Evolutionary conservation across 306 rosid genomes (phyloP), one percentile per base, ranked within the genome.

Genomic region (Cucurbita argyrosperma): DNA sequence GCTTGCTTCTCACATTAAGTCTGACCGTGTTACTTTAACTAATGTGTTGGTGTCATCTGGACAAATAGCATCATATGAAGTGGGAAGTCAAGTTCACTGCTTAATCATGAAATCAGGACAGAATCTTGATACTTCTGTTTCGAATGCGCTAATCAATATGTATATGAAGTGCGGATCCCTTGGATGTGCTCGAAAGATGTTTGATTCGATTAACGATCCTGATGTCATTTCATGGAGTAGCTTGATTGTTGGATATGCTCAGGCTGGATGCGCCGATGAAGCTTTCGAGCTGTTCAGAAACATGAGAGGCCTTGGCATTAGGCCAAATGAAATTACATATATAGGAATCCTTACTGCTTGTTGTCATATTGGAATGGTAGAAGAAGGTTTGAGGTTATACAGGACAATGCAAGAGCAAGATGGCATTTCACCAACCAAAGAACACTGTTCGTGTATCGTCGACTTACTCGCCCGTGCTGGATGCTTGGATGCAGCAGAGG

Each of bases 211-310:
- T 56, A 81, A 77, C 56, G 76, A 64, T 78, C 89, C 85, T 0
- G 82, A 91, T 78, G 64, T 87, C 59, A 84, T 91, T 80, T 87
- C 90, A n/a, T 91, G 96, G 97, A 91, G 92, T 87, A 88, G 90
- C 80, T 85, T 91, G 76, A 84, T 91, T 68, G 83, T 91, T 57
- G 87, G 97, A 58, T 87, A 85, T 78, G 86, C 97, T 74, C 92
- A 87, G 54, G 86, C 62, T 53, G 96, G 97, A 67, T 81, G 83
- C 51, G 90, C 90, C 65, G 79, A 82, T 42, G 88, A 88, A 84
- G 89, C 97, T 67, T 86, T 88, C 49, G 69, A 79, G 74, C 88
- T 87, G 80, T 91, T 85, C 42, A 80, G 63, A 79, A 79, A 51
- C 72, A 91, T 88, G 92, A 82, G 50, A 66, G 75, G 51, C 76